Evolutionary conservation across 106 monocot species (phyloP), one percentile per base, ranked within the genome.

Genomic region (Cymbidium sinense): DNA sequence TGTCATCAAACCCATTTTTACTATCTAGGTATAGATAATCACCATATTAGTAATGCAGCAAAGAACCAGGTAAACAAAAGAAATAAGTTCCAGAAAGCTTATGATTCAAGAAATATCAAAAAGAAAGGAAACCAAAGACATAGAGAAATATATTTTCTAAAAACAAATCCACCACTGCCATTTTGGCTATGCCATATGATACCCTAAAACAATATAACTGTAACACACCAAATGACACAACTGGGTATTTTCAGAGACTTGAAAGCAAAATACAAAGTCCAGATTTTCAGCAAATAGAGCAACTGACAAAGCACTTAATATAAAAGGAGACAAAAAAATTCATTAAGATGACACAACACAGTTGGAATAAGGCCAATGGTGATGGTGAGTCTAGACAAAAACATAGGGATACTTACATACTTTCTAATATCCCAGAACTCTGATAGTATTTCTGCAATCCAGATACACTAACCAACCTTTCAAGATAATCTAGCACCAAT

Each of bases 1-100:
- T 35, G 91, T 90, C 96, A 98, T 98, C 64, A 94, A 82, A 62
- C 96, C 96, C 77, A 87, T 78, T 30, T 91, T 81, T 73, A 92
- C 75, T 64, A 98, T 89, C 96, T 98, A 91, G 23, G 69, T 50
- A 84, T 25, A 51, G 36, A n/a, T 20, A 84, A 77, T 13, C 17
- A 30, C 52, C 20, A 58, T 25, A 23, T 37, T 65, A 64, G 69
- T 13, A 29, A 52, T 67, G 1, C 28, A 29, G 5, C 1, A 65
- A 75, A 55, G 25, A 43, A 74, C 27, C 29, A 74, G 1, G 11
- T 8, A 44, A 44, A 74, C 21, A 73, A 25, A 74, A 74, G 25
- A 23, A 74, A 74, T 1, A 71, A 39, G 20, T 21, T 67, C 33
- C 31, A 31, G 5, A 71, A 35, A 36, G 70, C 36, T 21, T 37